Evolutionary conservation across 495 filamentous ascomycete genomes (phyloP), one percentile per base, ranked within the genome.

Genomic region (Sporormia fimetaria): DNA sequence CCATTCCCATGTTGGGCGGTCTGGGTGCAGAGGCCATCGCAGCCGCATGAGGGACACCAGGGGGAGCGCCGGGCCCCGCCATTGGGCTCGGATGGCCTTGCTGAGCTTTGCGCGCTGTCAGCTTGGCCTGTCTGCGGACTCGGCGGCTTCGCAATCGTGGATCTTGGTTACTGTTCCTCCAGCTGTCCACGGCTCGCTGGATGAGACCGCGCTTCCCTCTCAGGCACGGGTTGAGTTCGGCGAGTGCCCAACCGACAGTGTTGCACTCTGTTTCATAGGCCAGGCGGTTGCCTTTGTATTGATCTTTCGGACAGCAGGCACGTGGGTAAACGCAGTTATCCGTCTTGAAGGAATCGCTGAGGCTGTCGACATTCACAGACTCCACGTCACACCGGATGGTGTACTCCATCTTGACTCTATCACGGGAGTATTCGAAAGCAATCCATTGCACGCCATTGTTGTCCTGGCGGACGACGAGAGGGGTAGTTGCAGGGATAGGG

Each of bases 211-310:
- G 75, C 64, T 98, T 98, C 35, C 86, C 88, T 35, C 87, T 71
- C 20, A 98, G 71, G 30, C 80, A 80, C 1, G 86, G 80, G 59
- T 98, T 98, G 27, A 96, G 68, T 49, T 94, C 78, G 2, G 92
- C 92, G 45, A 98, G 63, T 16, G 87, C 90, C 90, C 90, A 98
- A 12, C 90, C 90, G 9, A 98, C 88, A 0, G 86, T 84, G 62
- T 98, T 98, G 69, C 92, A 98, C 62, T 96, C 92, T 6, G 86
- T 95, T 66, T 98, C 90, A 59, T 98, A 98, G 31, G 86, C 78
- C 38, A 96, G 66, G 10, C 90, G 79, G 59, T 98, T 98, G 9
- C 90, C 90, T 30, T 82, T 77, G 65, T 98, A 98, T 54, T 93
- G 81, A 25, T 95, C 87, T 58, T 98, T 98, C 57, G 71, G 71